Evolutionary conservation across 129 eudicot species (phyloP).

Genomic region (Flaveria sonorensis): DNA sequence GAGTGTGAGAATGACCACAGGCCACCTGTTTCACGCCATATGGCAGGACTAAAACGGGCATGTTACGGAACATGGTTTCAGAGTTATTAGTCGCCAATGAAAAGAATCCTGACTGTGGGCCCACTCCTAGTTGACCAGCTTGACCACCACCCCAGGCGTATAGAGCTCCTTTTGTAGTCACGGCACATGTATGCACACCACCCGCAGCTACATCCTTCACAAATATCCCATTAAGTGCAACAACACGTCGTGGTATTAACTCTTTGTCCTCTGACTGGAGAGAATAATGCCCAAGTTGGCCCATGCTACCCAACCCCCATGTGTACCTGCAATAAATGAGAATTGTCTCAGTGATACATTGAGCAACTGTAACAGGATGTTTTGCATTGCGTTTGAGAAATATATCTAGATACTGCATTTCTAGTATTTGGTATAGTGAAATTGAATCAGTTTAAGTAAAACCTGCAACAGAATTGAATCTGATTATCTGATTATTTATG

Average conservation of each 20-base stretch:
- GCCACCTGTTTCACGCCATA: conserved; percentile 73
- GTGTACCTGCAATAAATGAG: conserved; percentile 63
- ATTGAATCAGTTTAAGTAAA: too few species aligned
- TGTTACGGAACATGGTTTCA: conserved; percentile 69
- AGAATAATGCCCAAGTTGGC: conserved; percentile 95
- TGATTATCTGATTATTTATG: too few species aligned
- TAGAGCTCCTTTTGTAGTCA: conserved; percentile 78
- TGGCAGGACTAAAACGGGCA: conserved; percentile 82
- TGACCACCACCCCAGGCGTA: conserved; percentile 98
- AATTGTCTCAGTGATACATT: not conserved
- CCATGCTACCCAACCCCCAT: conserved; percentile 97
- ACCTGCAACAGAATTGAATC: too few species aligned
- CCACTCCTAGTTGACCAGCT: conserved; percentile 90
- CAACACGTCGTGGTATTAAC: conserved; percentile 85
- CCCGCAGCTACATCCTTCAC: conserved; percentile 79
- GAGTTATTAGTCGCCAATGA: conserved; percentile 62
- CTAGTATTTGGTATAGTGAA: not conserved
- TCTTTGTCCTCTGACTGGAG: conserved; percentile 90
- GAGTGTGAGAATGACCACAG: conserved; percentile 97
- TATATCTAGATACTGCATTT: not conserved
- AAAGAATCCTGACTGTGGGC: conserved; percentile 70
- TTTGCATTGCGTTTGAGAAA: not conserved
- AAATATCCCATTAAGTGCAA: conserved; percentile 72
- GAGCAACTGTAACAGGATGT: not conserved
- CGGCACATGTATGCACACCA: conserved; percentile 92